These are phyloP conservation scores for Magnusiomyces fungicola DNA, from an alignment of 1,139 yeast species.

Conservation along the genomic window DNA sequence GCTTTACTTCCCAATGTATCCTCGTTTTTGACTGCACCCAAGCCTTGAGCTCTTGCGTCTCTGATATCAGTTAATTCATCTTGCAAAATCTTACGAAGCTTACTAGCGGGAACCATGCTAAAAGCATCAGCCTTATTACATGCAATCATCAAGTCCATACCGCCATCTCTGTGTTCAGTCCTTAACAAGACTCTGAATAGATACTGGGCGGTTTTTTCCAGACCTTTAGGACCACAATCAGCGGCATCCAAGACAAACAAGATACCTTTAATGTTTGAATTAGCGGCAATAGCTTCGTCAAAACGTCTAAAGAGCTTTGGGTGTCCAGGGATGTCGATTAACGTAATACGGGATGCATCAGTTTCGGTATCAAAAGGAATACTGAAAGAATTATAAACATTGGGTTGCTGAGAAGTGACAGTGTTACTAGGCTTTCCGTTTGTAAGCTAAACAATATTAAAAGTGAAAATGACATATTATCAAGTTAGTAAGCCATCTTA, in stretches of 20 bases:
- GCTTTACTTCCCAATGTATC: conserved; percentile 29
- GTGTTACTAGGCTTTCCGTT: conserved; percentile 30
- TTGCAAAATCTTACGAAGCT: conserved; percentile 54
- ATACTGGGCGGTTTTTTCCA: conserved; percentile 29
- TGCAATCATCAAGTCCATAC: conserved; percentile 66
- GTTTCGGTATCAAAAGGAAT: conserved; percentile 33
- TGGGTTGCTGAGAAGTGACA: conserved; percentile 44
- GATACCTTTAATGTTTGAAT: conserved; percentile 46
- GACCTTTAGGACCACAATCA: conserved; percentile 23
- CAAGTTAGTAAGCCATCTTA: conserved; percentile 4
- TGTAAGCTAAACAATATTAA: conserved; percentile 16
- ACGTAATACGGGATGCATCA: conserved; percentile 30
- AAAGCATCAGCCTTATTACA: conserved; percentile 81
- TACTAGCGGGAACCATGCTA: conserved; percentile 63
- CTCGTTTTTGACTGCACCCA: conserved; percentile 39
- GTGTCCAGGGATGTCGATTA: conserved; percentile 85
- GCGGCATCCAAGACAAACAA: conserved; percentile 53
- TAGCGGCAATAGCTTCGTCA: conserved; percentile 17
- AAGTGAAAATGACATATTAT: neutral
- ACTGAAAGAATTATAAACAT: conserved; percentile 30
- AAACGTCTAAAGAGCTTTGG: conserved; percentile 42
- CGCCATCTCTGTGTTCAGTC: conserved; percentile 34
- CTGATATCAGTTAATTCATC: conserved; percentile 55
- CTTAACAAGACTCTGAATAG: conserved; percentile 28
- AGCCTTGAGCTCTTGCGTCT: conserved; percentile 37